Conservation (phyloP, 2,329 filamentous ascomycete species). For the Pyrenochaeta sp. region DNA sequence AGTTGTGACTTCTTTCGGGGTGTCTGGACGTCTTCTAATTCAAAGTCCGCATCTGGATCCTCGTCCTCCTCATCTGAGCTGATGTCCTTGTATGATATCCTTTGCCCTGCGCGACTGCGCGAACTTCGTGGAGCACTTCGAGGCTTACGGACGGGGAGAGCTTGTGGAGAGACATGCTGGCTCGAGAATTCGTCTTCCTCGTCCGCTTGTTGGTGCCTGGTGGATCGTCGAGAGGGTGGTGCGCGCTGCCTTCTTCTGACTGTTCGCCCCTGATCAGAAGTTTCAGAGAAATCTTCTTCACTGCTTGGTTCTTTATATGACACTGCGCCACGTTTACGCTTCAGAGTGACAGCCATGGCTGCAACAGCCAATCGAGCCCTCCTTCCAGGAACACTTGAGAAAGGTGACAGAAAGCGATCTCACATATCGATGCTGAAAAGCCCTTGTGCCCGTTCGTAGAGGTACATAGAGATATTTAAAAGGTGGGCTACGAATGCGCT, state of each 20-base stretch:
- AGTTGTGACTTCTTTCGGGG: slow-evolving; percentile 17
- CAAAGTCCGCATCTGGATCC: slow-evolving; percentile 38
- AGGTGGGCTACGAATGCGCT: background rate
- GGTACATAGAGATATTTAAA: slow-evolving; percentile 6
- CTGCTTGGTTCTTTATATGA: slow-evolving; percentile 50
- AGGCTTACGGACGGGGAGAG: slow-evolving; percentile 7
- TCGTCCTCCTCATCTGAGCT: slow-evolving; percentile 43
- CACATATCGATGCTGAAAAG: slow-evolving; percentile 2
- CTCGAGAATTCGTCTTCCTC: slow-evolving; percentile 24
- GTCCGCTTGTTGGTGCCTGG: slow-evolving; percentile 26
- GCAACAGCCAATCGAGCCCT: background rate
- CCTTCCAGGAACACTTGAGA: background rate
- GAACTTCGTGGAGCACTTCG: slow-evolving; percentile 7
- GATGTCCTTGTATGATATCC: slow-evolving; percentile 44
- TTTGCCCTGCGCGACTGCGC: slow-evolving; percentile 23
- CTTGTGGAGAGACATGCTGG: slow-evolving; percentile 10
- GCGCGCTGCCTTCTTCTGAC: slow-evolving; percentile 21
- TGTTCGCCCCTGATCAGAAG: slow-evolving; percentile 22
- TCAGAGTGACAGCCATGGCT: slow-evolving; percentile 40
- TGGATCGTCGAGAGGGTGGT: slow-evolving; percentile 34
- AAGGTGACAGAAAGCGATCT: background rate
- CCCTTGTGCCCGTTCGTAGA: slow-evolving; percentile 6
- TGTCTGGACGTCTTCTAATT: slow-evolving; percentile 24
- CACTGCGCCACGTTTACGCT: slow-evolving; percentile 47
- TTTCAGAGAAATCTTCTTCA: slow-evolving; percentile 38